phyloP scores from a whole-genome alignment of 1,284 basidiomycete genomes.

The Apiotrichum sp. region DNA sequence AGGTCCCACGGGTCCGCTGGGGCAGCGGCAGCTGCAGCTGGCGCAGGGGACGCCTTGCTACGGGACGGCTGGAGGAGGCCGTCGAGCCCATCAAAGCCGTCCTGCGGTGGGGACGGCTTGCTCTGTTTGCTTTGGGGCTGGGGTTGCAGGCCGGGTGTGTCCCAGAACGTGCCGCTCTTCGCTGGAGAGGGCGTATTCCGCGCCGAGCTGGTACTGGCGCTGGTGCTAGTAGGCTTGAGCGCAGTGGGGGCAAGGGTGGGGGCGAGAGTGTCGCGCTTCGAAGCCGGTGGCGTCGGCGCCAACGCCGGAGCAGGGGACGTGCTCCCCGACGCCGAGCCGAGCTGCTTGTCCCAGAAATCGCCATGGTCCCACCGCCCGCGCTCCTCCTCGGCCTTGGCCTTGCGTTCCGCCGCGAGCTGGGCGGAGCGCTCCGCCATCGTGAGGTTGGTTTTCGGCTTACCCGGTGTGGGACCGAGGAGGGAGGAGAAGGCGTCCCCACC shows the following conservation, averaged over 20 bases:
- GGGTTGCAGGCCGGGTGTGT: slow-evolving; percentile 4
- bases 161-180: slow-evolving; percentile 25
- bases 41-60: slow-evolving; percentile 22
- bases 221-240: too few species aligned
- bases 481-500: slow-evolving; percentile 63
- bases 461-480: slow-evolving; percentile 47
- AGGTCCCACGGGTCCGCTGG: slow-evolving; percentile 32
- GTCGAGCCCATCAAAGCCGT: slow-evolving; percentile 3
- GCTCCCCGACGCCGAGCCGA: slow-evolving; percentile 17
- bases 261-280: too few species aligned
- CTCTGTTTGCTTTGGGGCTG: too few species aligned
- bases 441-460: slow-evolving; percentile 36
- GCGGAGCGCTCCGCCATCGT: slow-evolving; percentile 56
- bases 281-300: background rate
- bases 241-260: too few species aligned
- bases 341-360: slow-evolving; percentile 49
- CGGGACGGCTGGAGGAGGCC: slow-evolving; percentile 2
- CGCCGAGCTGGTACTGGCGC: too few species aligned
- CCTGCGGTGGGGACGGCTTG: background rate
- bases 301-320: background rate
- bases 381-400: slow-evolving; percentile 38
- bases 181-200: background rate
- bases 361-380: slow-evolving; percentile 43
- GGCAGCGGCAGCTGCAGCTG: background rate
- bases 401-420: slow-evolving; percentile 42